Evolutionary conservation across 2,329 filamentous ascomycete genomes (phyloP).

Genomic region (Camillea tinctor): DNA sequence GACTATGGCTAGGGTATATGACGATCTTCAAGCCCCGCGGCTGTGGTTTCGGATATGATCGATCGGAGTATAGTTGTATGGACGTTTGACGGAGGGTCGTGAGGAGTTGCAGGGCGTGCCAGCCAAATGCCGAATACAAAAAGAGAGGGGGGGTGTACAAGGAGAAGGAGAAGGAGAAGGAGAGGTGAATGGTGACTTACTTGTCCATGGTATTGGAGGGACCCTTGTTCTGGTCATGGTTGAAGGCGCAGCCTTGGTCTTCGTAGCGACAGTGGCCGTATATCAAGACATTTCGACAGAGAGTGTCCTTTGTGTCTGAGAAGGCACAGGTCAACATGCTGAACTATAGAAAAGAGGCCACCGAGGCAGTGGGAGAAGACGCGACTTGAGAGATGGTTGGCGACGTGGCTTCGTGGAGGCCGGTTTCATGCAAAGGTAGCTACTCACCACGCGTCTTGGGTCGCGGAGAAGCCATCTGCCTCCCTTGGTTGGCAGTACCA

Average conservation of each 20-base stretch:
- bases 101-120: conserved; percentile 7
- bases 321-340: conserved; percentile 1
- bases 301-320: conserved; percentile 79
- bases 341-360: neutral
- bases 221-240: conserved; percentile 73
- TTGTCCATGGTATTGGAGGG: conserved; percentile 34
- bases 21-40: neutral
- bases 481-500: conserved; percentile 31
- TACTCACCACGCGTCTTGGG: conserved; percentile 37
- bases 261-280: conserved; percentile 92
- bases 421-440: conserved; percentile 1
- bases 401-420: neutral
- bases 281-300: conserved; percentile 89
- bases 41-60: neutral
- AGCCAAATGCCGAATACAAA: conserved; percentile 5
- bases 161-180: neutral
- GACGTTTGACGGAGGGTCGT: neutral
- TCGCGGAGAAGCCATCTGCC: conserved; percentile 36
- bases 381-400: conserved; percentile 8
- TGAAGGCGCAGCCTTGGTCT: conserved; percentile 87
- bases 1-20: neutral
- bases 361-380: neutral
- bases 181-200: conserved; percentile 25
- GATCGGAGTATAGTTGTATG: neutral
- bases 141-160: neutral